Conservation (phyloP, 202 grass and related monocot genomes). For the Carex sylvatica region DNA sequence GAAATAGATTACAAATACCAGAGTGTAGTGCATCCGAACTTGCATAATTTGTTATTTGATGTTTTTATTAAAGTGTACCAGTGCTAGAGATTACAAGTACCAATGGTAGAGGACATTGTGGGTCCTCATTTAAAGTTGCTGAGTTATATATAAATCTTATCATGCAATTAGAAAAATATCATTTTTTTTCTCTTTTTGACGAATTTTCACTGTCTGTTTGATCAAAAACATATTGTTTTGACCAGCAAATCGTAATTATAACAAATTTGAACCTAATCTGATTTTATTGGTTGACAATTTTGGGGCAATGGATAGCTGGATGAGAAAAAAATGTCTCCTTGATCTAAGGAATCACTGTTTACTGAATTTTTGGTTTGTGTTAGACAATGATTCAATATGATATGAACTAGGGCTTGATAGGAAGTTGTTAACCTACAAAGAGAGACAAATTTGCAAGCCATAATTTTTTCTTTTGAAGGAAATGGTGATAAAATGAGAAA, state of each 20-base stretch:
- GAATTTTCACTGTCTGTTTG: background rate
- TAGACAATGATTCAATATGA: background rate
- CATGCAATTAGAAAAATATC: no score
- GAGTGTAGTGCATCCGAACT: background rate
- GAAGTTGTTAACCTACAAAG: background rate
- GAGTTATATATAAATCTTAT: background rate
- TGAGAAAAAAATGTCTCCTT: background rate
- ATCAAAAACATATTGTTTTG: background rate
- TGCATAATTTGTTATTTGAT: background rate
- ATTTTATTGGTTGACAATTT: background rate
- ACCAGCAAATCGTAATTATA: background rate
- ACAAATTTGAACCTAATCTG: background rate
- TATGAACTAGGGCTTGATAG: no score
- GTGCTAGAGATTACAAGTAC: background rate
- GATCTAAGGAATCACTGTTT: background rate
- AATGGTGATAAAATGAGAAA: background rate
- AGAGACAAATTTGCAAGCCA: background rate
- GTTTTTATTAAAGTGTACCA: background rate
- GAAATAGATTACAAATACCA: background rate
- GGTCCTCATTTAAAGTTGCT: background rate
- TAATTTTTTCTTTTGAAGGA: background rate
- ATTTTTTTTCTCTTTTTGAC: background rate
- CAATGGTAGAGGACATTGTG: background rate
- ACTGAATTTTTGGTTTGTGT: background rate
- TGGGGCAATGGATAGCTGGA: background rate